A percentile compares a stretch with the other conserved stretches of the same genome.
phyloP scores from a whole-genome alignment of 2,329 filamentous ascomycete species.

The Hymenoscyphus salicellus region DNA sequence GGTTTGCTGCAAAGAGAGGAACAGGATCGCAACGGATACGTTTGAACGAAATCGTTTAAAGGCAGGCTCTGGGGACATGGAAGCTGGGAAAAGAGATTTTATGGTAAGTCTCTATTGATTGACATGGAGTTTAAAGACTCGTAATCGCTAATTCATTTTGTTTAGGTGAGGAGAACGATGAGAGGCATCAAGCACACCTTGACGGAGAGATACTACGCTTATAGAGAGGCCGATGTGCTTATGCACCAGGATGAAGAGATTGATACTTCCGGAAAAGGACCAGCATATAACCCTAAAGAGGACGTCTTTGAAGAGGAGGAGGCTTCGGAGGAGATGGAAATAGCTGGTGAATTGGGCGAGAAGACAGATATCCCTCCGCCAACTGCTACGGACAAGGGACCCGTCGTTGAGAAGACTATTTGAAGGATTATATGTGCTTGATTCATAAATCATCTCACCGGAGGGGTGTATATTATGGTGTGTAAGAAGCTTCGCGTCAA shows the following conservation, averaged over 20 bases:
- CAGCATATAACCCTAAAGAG: constrained; percentile 29
- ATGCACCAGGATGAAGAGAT: constrained; percentile 67
- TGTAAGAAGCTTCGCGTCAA: not conserved
- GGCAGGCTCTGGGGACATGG: constrained; percentile 70
- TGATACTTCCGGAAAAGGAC: constrained; percentile 41
- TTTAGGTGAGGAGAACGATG: constrained; percentile 73
- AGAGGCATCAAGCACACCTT: constrained; percentile 78
- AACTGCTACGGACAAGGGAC: not conserved
- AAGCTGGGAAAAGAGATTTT: constrained; percentile 60
- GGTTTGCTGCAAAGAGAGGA: constrained; percentile 87
- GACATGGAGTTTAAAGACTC: not conserved
- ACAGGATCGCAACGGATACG: constrained; percentile 77
- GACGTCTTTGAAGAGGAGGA: constrained; percentile 25
- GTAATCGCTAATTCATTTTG: constrained; percentile 3
- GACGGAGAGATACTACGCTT: constrained; percentile 85
- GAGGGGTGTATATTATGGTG: not conserved
- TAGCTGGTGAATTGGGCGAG: constrained; percentile 8
- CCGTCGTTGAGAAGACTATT: not conserved
- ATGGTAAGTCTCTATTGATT: constrained; percentile 53
- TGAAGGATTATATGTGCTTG: not conserved
- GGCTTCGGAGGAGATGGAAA: constrained; percentile 36
- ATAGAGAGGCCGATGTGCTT: constrained; percentile 70
- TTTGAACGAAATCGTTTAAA: constrained; percentile 65
- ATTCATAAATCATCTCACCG: not conserved
- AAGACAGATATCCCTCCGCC: constrained; percentile 13